Percentiles rank a stretch among this genome's conserved stretches.
phyloP scores from a whole-genome alignment of 139 green algal species.

The Edaphochlamys debaryana region DNA sequence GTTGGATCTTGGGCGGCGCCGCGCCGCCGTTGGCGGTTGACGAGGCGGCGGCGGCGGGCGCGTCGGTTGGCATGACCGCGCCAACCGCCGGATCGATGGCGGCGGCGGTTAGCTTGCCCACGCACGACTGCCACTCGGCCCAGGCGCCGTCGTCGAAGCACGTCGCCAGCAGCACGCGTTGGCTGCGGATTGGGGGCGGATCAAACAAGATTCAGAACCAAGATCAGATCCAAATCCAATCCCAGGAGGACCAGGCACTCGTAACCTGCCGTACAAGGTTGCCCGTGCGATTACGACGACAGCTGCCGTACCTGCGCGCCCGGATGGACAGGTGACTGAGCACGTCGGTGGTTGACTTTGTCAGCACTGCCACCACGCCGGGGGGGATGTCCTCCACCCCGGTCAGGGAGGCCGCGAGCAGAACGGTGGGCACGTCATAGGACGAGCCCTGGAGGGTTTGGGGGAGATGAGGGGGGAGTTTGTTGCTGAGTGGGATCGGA shows the following conservation, averaged over 20 bases:
- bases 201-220: too few relatives aligned
- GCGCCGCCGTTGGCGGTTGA: neutral
- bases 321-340: constrained; percentile 92
- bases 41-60: neutral
- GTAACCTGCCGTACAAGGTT: too few relatives aligned
- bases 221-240: too few relatives aligned
- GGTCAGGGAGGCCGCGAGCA: constrained; percentile 63
- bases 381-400: constrained; percentile 94
- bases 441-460: constrained; percentile 39
- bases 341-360: constrained; percentile 77
- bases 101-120: neutral
- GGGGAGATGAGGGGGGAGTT: too few relatives aligned
- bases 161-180: constrained; percentile 82
- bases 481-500: too few relatives aligned
- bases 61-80: constrained; percentile 21
- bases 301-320: constrained; percentile 67
- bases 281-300: too few relatives aligned
- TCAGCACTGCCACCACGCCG: constrained; percentile 81
- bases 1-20: neutral
- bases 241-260: too few relatives aligned
- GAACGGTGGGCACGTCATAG: constrained; percentile 58
- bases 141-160: constrained; percentile 78
- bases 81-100: constrained; percentile 18
- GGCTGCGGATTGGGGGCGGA: constrained; percentile 3
- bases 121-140: constrained; percentile 14